Evolutionary conservation across 306 rosid species (phyloP), one percentile per base, ranked within the genome.

Genomic region (Castanea mollissima): DNA sequence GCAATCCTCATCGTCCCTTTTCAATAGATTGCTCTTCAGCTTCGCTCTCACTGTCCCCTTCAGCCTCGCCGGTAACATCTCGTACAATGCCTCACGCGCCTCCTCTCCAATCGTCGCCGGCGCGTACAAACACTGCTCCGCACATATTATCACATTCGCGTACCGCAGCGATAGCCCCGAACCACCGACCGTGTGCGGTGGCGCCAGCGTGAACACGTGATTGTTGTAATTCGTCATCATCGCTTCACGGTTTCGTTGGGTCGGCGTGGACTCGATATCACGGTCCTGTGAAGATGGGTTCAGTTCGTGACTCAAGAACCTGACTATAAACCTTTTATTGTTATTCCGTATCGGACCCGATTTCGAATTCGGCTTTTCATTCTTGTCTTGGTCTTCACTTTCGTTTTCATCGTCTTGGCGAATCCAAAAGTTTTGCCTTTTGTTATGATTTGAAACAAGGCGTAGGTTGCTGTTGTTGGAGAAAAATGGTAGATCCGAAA

Each of bases 21-120:
- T 74, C 72, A 25, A 0, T 88, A 82, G 49, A 12, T 79, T 74
- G 1, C 52, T 32, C 60, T 72, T 86, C 82, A 89, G 71, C 70
- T 86, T 89, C 57, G 60, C 44, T 67, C 71, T 82, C 55, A 92
- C 71, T 73, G 67, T 82, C 83, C 1, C 20, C 71, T 65, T 85
- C 55, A 92, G 55, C 4, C 79, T 83, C 79, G 35, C 86, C 29
- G 97, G 93, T 27, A 92, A 72, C 93, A 92, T 88, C n/a, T 86
- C 90, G 68, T 88, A 92, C 16, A 92, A 25, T 10, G 72, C 72
- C n/a, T 13, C 85, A 0, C 95, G 91, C 13, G 78, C 90, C 1
- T 81, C 85, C 0, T 83, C 75, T 4, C 88, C 87, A 6, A 92
- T 72, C 11, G 74, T 81, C 2, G 69, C 70, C 49, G 90, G 83